Evolutionary conservation across 1,284 basidiomycete species (phyloP), one percentile per base, ranked within the genome.

Genomic region (Irpex sp.): DNA sequence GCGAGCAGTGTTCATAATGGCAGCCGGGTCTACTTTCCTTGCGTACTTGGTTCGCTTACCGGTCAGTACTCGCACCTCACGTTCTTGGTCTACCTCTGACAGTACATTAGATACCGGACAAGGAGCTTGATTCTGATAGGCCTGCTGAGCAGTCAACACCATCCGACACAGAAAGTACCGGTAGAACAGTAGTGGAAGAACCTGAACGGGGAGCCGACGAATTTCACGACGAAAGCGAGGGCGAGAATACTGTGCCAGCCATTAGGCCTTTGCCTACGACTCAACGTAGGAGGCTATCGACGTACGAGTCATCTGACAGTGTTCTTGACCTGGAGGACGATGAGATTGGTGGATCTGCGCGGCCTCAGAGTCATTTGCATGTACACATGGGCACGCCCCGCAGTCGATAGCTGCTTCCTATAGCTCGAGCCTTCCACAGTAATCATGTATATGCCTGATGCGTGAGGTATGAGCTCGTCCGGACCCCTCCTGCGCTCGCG

Each of bases 1-100:
- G 58, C 83, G 84, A 59, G 79, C 80, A 6, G 93, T 94, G 1
- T 95, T 94, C 75, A 77, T 85, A 47, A 84, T 92, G 63, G 88
- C 92, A 3, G 84, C 86, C 0, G 79, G 77, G 53, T 83, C 87
- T 31, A 89, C 89, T 0, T 71, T 92, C 6, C 65, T 86, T 19
- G 88, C 89, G 0, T 92, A 88, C 72, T 57, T 88, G 31, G 79
- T 84, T 62, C 82, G 88, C 26, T 69, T 90, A 43, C 84, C 87
- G 64, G 90, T 92, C 62, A 66, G 86, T 76, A 9, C 7, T 56
- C 60, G 47, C 11, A 37, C 13, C 46, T 35, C 31, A 51, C 31
- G 15, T 11, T 43, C n/a, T 17, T 17, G 19, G 43, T 37, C 37
- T 61, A 15, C 58, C 33, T 19, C 49, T 17, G n/a, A 50, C 53